These are phyloP conservation scores for Penicillium coprophilum DNA, from an alignment of 495 filamentous ascomycete species.

Conservation along the genomic window DNA sequence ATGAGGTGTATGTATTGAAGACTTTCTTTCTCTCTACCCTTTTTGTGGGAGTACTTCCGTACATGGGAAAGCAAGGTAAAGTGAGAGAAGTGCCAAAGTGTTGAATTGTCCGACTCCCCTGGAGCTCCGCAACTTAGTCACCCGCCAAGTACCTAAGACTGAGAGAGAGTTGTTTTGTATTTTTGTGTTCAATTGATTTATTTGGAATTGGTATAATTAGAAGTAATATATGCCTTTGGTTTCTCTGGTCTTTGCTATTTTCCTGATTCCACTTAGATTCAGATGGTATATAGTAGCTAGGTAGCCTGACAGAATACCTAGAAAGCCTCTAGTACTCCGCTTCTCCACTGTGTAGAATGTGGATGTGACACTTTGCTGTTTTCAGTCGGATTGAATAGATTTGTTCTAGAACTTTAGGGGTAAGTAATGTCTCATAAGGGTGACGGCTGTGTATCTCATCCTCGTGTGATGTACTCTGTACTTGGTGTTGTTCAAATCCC, in stretches of 20 bases:
- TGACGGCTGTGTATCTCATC: background rate
- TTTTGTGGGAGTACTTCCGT: background rate
- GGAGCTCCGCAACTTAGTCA: slow-evolving; percentile 11
- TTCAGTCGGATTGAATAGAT: slow-evolving; percentile 1
- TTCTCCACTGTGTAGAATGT: slow-evolving; percentile 24
- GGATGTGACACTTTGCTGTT: slow-evolving; percentile 17
- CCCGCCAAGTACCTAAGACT: slow-evolving; percentile 1
- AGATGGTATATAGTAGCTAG: too few relatives aligned
- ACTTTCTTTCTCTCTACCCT: background rate
- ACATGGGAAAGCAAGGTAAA: background rate
- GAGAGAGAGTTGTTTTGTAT: background rate
- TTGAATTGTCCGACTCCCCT: slow-evolving; percentile 1
- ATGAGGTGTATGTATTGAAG: background rate
- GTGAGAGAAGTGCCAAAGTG: background rate
- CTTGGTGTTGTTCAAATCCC: background rate
- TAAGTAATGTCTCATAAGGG: too few relatives aligned
- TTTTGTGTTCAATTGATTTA: background rate
- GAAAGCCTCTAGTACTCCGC: slow-evolving; percentile 2
- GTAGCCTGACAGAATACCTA: background rate
- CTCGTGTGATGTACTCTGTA: background rate
- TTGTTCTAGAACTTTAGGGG: background rate
- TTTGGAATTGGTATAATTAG: background rate
- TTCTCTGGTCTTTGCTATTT: background rate
- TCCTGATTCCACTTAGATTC: background rate
- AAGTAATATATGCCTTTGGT: background rate